Evolutionary conservation across 2,329 filamentous ascomycete species (phyloP).

Genomic region (Claviceps maximensis): DNA sequence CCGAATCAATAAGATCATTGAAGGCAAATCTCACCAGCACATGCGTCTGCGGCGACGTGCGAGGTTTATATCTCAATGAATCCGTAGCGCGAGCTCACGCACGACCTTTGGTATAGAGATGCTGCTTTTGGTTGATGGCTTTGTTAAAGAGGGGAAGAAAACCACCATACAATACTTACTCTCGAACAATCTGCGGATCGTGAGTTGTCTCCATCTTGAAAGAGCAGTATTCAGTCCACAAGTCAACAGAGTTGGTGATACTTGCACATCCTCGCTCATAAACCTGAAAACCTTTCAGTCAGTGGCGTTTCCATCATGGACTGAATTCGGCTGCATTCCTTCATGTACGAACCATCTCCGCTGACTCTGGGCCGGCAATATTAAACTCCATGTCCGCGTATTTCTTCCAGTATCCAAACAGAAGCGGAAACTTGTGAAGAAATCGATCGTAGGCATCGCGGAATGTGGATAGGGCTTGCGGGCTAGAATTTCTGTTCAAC

Average conservation of each 20-base stretch:
- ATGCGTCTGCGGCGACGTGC: conserved; percentile 25
- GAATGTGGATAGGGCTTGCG: conserved; percentile 76
- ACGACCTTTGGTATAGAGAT: conserved; percentile 21
- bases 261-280: conserved; percentile 92
- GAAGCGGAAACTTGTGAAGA: conserved; percentile 82
- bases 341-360: conserved; percentile 64
- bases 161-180: conserved; percentile 72
- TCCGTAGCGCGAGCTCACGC: conserved; percentile 22
- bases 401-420: conserved; percentile 99
- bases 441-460: conserved; percentile 86
- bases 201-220: conserved; percentile 98
- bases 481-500: conserved; percentile 90
- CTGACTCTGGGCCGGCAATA: conserved; percentile 90
- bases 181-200: conserved; percentile 88
- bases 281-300: conserved; percentile 38
- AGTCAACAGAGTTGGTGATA: conserved; percentile 84
- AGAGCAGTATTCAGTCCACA: conserved; percentile 94
- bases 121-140: conserved; percentile 33
- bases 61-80: conserved; percentile 14
- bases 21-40: conserved; percentile 61
- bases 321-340: neutral
- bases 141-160: conserved; percentile 55
- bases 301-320: neutral
- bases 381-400: conserved; percentile 97
- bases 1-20: conserved; percentile 41